Evolutionary conservation across 805 yeast species (phyloP), one percentile per base, ranked within the genome.

Genomic region (Debaryomyces maramus): DNA sequence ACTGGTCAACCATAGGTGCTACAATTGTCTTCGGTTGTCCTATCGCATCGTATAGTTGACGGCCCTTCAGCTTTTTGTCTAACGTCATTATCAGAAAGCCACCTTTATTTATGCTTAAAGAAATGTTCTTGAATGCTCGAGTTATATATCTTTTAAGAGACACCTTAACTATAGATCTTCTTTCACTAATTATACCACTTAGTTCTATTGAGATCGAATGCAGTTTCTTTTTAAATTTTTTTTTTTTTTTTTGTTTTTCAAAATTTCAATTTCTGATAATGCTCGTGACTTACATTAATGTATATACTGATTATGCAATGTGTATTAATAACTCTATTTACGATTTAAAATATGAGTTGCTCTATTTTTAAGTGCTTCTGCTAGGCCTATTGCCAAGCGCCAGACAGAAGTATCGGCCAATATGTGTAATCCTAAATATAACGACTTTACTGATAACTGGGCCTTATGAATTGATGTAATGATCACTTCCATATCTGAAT

Each of bases 1-100:
- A 82, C 50, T 89, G 97, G 61, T 93, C 99, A 14, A 93, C 99
- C 97, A 93, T 91, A 1, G 99, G 99, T 3, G 98, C 99, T 15
- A 93, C 93, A 18, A 93, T 83, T 47, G 85, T 87, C 36, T 72
- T 77, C 2, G 99, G 99, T 16, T 65, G 53, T 0, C 93, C 93
- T 11, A 91, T 68, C 10, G 76, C 63, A 32, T 85, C 74, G 58
- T 67, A 91, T 1, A 93, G 73, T 34, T 76, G 80, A 44, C 95
- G 72, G 1, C 97, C 97, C 13, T 39, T 28, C 15, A 51, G 39
- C 38, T 61, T 62, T 26, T 40, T 44, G n/a, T 39, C 44, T 3
- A 53, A 43, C 51, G 51, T 53, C 26, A 32, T 40, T n/a, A 4
- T 33, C 19, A 15, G 23, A 24, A 24, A 6, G 11, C 13, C 13